Percentiles rank a stretch among this genome's conserved stretches.
Conservation (phyloP, 805 yeast genomes). For the Scheffersomyces amazonensis region DNA sequence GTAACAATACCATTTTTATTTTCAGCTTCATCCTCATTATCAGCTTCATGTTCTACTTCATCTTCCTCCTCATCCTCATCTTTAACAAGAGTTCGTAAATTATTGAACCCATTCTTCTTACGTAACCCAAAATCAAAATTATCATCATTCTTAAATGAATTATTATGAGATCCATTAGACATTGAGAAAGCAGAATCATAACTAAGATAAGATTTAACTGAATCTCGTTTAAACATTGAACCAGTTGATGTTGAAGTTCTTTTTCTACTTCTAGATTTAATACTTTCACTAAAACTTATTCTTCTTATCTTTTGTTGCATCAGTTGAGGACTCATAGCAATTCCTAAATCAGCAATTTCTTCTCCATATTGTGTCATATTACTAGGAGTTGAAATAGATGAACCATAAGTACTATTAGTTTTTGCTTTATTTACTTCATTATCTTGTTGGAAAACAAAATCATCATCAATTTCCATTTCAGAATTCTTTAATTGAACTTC, state of each 20-base stretch:
- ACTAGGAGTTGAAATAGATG: conserved; percentile 32
- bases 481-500: not conserved
- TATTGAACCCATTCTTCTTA: conserved; percentile 49
- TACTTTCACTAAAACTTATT: conserved; percentile 22
- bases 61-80: not conserved
- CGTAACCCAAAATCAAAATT: conserved; percentile 22
- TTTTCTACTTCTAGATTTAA: conserved; percentile 7
- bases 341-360: conserved; percentile 41
- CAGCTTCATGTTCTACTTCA: not conserved
- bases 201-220: conserved; percentile 52
- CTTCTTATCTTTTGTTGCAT: conserved; percentile 15
- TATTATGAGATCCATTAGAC: conserved; percentile 14
- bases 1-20: not conserved
- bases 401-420: conserved; percentile 3
- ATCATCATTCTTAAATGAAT: conserved; percentile 8
- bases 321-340: conserved; percentile 38
- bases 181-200: conserved; percentile 57
- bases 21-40: not conserved
- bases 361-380: conserved; percentile 37
- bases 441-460: not conserved
- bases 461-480: conserved; percentile 3
- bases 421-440: not conserved
- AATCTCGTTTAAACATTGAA: conserved; percentile 32
- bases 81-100: conserved; percentile 37
- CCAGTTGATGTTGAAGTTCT: conserved; percentile 12